Base-by-base conservation (phyloP, 192 early-diverging fungal genomes). In the Rhizophlyctis rosea region DNA sequence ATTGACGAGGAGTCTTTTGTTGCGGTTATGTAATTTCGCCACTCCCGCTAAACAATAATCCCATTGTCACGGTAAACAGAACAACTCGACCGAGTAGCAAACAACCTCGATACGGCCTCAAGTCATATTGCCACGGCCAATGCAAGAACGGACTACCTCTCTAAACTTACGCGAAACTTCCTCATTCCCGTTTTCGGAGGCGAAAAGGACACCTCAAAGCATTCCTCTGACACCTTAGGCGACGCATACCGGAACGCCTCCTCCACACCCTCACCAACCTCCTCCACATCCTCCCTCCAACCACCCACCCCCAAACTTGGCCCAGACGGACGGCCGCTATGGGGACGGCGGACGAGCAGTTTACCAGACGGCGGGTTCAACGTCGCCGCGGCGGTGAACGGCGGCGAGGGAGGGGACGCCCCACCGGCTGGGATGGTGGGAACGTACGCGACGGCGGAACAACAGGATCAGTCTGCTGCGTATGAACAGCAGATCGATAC, bases 341-440 rank as follows among this genome's bases (percentile, higher is more conserved):
- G 63, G 63, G 63, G 63, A 13, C 53, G 55, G 1, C 53, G 63
- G 7, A 1, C 34, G 18, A 65, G 63, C 54, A 65, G 63, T 47
- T 30, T 65, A 13, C 63, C 63, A 23, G 63, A 65, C 14, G 30
- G n/a, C 3, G 25, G 14, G n/a, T 50, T 34, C 25, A 9, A 13
- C 16, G 4, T 23, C 1, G n/a, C 27, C 27, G 57, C 35, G 44
- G 23, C n/a, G n/a, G 47, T 39, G 25, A n/a, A 23, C 7, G 18
- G 34, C 33, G 30, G 30, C 13, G 39, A 44, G 18, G 39, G 9
- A 44, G 39, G 39, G 39, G 7, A 7, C 7, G 7, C 39, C 7
- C 9, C 9, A 44, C 39, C 7, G 18, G 39, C 39, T 7, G 54
- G 34, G 9, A 29, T 47, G n/a, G 34, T 65, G 35, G 63, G 63